Base-by-base conservation (phyloP, 768 basidiomycete species). In the Antrodiella citrinella region DNA sequence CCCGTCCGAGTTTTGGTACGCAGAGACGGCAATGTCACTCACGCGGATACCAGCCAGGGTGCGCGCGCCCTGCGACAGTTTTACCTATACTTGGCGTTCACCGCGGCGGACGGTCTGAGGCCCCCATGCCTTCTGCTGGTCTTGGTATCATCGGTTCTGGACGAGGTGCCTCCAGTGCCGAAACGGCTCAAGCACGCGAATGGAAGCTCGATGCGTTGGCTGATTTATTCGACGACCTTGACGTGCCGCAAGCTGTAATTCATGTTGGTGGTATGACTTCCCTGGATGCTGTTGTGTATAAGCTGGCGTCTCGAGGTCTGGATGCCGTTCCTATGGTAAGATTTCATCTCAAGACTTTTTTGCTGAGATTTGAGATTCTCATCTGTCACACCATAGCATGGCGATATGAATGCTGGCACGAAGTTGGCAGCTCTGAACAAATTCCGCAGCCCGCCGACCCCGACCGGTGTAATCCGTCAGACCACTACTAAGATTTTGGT, bases 1-100 rank as follows among this genome's bases (percentile, higher is more conserved):
- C 95, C 96, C 19, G 93, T 99, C 39, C 82, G 96, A 21, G 96
- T 99, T n/a, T 81, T 99, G 18, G 96, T 99, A 20, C 81, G 96
- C 47, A 78, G 95, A 15, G 89, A 92, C 57, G 90, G 89, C 38
- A 90, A 88, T 59, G 84, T 87, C 45, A 75, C 76, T 9, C 81
- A 81, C 25, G 76, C 82, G 3, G 77, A 86, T 38, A 82, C 83
- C 26, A 75, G 69, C 39, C 84, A 86, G 65, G 80, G 82, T 41
- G 82, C 88, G 49, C 80, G 91, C 19, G 90, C 90, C 19, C 71
- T 98, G 26, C 86, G 94, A 49, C 95, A 98, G 62, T 97, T 89
- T 67, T 99, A 98, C 69, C 77, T 98, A 35, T 99, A 96, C 63
- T 77, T 97, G 22, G 91, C 95, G 1, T 92, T 97, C 65, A 94